A percentile compares a stretch with the other conserved stretches of the same genome.
Conservation (phyloP, 345 rosid genomes). For the Camelina neglecta region DNA sequence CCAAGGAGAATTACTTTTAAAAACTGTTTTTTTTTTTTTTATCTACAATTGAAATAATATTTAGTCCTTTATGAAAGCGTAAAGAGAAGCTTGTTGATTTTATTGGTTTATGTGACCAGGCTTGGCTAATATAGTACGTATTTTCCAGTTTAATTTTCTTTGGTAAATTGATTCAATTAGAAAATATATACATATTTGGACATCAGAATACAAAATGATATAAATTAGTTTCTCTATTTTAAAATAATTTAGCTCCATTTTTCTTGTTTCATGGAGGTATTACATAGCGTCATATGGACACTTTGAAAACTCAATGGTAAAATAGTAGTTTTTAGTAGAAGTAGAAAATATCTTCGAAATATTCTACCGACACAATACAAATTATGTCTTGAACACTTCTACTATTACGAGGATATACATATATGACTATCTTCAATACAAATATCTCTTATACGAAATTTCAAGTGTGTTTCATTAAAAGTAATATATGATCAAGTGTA, state of each 20-base stretch:
- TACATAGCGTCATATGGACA: not conserved
- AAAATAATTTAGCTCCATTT: not conserved
- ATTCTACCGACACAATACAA: conserved; percentile 32
- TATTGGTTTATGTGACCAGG: conserved; percentile 20
- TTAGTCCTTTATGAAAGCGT: not conserved
- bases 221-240: not conserved
- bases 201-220: not conserved
- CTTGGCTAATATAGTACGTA: conserved; percentile 12
- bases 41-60: not conserved
- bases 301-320: conserved; percentile 7
- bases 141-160: not conserved
- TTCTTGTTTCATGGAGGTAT: conserved; percentile 1
- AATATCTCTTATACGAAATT: not conserved
- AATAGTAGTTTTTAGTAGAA: not conserved
- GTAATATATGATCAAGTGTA: no score
- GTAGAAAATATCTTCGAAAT: not conserved
- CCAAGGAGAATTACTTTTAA: not conserved
- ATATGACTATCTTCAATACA: not conserved
- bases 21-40: not conserved
- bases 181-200: not conserved
- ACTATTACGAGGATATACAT: not conserved
- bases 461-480: no score
- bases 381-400: not conserved
- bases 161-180: not conserved
- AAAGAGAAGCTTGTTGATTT: not conserved